Conservation (phyloP, 2,329 filamentous ascomycete genomes). For the Aspergillus ustus region DNA sequence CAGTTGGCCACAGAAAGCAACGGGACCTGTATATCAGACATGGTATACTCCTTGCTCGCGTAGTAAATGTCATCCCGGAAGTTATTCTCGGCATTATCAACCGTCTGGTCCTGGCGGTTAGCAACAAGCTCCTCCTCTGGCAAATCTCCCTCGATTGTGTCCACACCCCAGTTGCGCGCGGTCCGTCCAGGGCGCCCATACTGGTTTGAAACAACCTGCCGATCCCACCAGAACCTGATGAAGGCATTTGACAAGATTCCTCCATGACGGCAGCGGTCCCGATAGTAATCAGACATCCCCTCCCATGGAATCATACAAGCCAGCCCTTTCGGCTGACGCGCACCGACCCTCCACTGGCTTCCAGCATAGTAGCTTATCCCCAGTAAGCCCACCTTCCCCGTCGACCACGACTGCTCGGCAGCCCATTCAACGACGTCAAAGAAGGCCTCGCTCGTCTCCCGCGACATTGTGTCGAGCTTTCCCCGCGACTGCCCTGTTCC, state of each 20-base stretch:
- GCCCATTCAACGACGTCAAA: conserved; percentile 60
- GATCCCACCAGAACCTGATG: conserved; percentile 69
- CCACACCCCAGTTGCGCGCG: conserved; percentile 57
- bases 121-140: conserved; percentile 38
- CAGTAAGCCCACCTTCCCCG: conserved; percentile 56
- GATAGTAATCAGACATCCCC: conserved; percentile 61
- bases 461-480: conserved; percentile 58
- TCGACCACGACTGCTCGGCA: conserved; percentile 55
- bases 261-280: conserved; percentile 64
- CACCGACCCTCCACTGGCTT: conserved; percentile 60
- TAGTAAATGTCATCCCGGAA: conserved; percentile 70
- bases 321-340: conserved; percentile 56
- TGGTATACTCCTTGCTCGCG: conserved; percentile 66
- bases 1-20: conserved; percentile 71
- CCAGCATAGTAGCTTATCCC: conserved; percentile 60
- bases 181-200: conserved; percentile 62
- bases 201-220: conserved; percentile 69
- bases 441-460: conserved; percentile 57
- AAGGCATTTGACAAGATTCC: conserved; percentile 65
- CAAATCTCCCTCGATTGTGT: conserved; percentile 48
- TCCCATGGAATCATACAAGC: conserved; percentile 60
- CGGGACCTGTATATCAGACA: conserved; percentile 66
- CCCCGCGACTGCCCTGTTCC: conserved; percentile 59
- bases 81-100: conserved; percentile 54
- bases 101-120: conserved; percentile 48